Evolutionary conservation across 78 protist genomes (phyloP).

Genomic region (Monocercomonoides exilis): DNA sequence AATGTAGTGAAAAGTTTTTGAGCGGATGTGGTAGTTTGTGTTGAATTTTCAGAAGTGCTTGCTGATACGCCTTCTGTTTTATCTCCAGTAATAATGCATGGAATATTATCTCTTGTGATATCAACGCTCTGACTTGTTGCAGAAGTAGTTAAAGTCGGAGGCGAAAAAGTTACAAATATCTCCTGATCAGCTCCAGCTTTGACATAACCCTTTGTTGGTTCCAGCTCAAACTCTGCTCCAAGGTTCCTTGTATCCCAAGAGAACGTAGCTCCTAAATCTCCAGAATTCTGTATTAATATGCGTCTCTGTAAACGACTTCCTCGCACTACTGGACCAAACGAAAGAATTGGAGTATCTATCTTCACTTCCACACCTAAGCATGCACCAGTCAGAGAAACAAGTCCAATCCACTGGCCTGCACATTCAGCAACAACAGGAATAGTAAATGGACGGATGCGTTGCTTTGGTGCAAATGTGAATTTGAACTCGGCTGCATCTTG

Average conservation of each 20-base stretch:
- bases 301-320: conserved; percentile 15
- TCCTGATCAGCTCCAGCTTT: conserved; percentile 44
- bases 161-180: conserved; percentile 9
- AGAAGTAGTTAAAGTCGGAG: conserved; percentile 21
- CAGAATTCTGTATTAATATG: conserved; percentile 46
- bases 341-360: conserved; percentile 30
- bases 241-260: conserved; percentile 18
- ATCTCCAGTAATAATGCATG: conserved; percentile 7
- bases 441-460: conserved; percentile 31
- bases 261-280: conserved; percentile 52
- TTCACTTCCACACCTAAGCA: conserved; percentile 47
- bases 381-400: conserved; percentile 42
- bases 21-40: not conserved
- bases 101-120: conserved; percentile 7
- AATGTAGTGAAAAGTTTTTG: conserved; percentile 25
- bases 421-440: not conserved
- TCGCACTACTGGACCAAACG: conserved; percentile 53
- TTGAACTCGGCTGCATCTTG: not conserved
- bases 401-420: conserved; percentile 22
- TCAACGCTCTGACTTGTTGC: conserved; percentile 17
- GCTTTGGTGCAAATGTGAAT: conserved; percentile 21
- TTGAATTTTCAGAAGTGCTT: conserved; percentile 5
- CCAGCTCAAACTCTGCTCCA: conserved; percentile 32
- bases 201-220: conserved; percentile 40
- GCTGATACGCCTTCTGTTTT: not conserved